phyloP scores from a whole-genome alignment of 2,329 filamentous ascomycete genomes.

The Hypocreales sp. region DNA sequence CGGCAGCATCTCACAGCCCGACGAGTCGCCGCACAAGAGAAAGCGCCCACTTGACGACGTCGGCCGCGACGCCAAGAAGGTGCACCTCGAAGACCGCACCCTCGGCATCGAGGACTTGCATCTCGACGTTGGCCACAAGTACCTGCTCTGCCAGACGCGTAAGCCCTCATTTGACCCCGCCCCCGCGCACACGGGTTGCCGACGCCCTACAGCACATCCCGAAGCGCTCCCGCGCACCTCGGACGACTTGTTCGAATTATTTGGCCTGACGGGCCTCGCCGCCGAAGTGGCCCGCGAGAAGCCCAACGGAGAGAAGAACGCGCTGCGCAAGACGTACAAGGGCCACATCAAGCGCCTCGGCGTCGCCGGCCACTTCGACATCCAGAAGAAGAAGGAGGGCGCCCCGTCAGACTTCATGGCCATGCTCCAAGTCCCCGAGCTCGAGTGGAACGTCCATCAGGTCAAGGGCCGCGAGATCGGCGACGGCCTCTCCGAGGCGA shows the following conservation, averaged over 20 bases:
- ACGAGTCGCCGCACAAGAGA: constrained; percentile 43
- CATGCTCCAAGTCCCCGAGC: constrained; percentile 34
- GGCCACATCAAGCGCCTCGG: constrained; percentile 50
- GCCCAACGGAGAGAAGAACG: constrained; percentile 52
- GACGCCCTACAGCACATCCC: too few relatives aligned
- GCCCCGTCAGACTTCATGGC: constrained; percentile 35
- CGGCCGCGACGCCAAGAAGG: constrained; percentile 44
- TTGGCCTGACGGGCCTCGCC: constrained; percentile 38
- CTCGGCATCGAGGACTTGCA: constrained; percentile 49
- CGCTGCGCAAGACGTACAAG: constrained; percentile 52
- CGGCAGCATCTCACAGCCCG: constrained; percentile 30
- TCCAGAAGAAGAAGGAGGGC: constrained; percentile 35
- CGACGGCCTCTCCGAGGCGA: constrained; percentile 32
- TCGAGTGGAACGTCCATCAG: constrained; percentile 40
- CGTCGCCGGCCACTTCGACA: constrained; percentile 45
- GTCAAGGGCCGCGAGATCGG: constrained; percentile 39
- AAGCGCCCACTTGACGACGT: constrained; percentile 42
- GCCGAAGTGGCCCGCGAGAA: constrained; percentile 47
- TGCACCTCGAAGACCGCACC: constrained; percentile 44
- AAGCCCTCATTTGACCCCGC: constrained; percentile 34
- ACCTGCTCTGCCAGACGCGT: constrained; percentile 51
- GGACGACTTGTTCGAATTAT: constrained; percentile 44
- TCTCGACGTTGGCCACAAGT: constrained; percentile 50
- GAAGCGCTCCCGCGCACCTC: constrained; percentile 32
- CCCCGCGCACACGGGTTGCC: too few relatives aligned